Percentiles rank a stretch among this genome's conserved stretches.
phyloP scores from a whole-genome alignment of 208 protist species.

The Leishmania mexicana region DNA sequence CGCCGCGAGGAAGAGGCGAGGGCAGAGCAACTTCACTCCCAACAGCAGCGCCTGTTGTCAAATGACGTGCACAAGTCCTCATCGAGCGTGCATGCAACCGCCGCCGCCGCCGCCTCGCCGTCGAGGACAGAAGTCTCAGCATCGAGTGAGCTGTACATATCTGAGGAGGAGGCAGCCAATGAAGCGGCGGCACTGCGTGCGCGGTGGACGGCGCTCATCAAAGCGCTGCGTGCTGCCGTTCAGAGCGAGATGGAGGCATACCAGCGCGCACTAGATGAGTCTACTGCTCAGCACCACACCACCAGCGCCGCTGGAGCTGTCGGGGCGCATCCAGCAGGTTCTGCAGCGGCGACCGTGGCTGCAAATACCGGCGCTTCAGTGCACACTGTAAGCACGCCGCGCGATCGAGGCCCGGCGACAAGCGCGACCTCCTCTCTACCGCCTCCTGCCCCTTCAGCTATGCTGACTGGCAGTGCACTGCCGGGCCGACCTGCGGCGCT shows the following conservation, averaged over 20 bases:
- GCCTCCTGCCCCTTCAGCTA: not conserved
- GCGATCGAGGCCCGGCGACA: not conserved
- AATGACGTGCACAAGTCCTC: not conserved
- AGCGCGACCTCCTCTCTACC: not conserved
- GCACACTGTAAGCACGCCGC: not conserved
- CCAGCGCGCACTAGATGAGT: conserved; percentile 25
- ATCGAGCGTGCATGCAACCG: not conserved
- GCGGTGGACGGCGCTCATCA: conserved; percentile 27
- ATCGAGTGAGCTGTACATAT: conserved; percentile 24
- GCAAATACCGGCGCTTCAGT: not conserved
- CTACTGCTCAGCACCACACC: not conserved
- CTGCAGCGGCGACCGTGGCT: not conserved
- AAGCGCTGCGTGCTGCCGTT: conserved; percentile 21
- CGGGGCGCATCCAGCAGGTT: not conserved
- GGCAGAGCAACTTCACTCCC: conserved; percentile 11
- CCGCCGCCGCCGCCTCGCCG: not conserved
- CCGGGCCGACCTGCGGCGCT: not conserved
- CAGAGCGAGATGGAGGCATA: conserved; percentile 33
- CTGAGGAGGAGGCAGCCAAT: conserved; percentile 19
- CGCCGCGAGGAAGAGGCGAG: conserved; percentile 6
- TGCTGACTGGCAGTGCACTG: not conserved
- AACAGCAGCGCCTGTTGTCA: not conserved
- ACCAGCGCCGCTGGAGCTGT: not conserved
- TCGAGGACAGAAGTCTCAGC: not conserved
- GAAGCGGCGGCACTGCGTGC: conserved; percentile 30